phyloP scores from a whole-genome alignment of 352 stramenopile genomes.

The Phytophthora litchii region DNA sequence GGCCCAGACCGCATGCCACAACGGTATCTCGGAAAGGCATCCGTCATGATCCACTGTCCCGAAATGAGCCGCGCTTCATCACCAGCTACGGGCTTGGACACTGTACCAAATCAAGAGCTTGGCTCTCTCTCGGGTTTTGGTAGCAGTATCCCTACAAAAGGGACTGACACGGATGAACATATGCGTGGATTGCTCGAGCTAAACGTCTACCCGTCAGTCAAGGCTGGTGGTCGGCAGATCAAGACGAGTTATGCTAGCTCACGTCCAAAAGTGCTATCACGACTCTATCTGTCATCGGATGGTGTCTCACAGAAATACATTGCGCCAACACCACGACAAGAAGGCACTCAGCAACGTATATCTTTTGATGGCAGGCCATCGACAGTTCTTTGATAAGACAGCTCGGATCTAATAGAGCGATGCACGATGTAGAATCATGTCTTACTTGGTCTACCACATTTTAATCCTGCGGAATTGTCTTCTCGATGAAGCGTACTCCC shows the following conservation, averaged over 20 bases:
- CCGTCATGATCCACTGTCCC: conserved; percentile 71
- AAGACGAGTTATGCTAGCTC: conserved; percentile 63
- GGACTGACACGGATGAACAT: conserved; percentile 43
- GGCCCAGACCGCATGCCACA: conserved; percentile 70
- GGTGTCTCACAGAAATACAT: conserved; percentile 79
- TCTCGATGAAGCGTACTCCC: conserved; percentile 89
- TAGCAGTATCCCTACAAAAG: conserved; percentile 17
- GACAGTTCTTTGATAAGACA: conserved; percentile 35
- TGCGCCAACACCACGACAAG: conserved; percentile 36
- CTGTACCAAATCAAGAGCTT: conserved; percentile 25
- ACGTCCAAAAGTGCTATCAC: conserved; percentile 60
- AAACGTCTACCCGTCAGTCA: conserved; percentile 55
- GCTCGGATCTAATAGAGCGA: background rate
- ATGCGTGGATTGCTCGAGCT: conserved; percentile 59
- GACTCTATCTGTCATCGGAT: conserved; percentile 75
- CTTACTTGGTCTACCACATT: conserved; percentile 1
- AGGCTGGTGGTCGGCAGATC: conserved; percentile 59
- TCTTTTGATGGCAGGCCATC: conserved; percentile 35
- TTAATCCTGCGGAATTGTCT: conserved; percentile 57
- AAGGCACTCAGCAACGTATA: conserved; percentile 16
- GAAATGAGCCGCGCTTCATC: conserved; percentile 41
- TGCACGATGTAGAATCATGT: conserved; percentile 6
- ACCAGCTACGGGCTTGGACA: conserved; percentile 6
- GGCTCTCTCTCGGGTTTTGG: conserved; percentile 25
- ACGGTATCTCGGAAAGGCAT: conserved; percentile 69